A percentile compares a stretch with the other conserved stretches of the same genome.
These are phyloP conservation scores for Adiantum capillusveneris DNA, from an alignment of 75 land plant species.

Conservation along the genomic window DNA sequence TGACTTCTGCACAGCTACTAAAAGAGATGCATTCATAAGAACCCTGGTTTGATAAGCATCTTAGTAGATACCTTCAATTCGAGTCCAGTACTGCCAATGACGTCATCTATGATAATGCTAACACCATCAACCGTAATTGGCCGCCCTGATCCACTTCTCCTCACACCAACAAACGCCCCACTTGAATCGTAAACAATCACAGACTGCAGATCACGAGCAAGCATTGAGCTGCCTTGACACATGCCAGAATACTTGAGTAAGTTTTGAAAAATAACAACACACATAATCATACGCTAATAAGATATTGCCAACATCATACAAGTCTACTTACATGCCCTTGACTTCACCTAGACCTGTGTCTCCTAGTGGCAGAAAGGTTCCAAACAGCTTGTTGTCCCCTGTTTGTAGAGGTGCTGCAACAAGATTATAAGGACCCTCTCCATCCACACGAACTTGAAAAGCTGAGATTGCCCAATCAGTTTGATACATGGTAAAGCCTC, in stretches of 20 bases:
- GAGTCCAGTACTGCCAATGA: conserved; percentile 90
- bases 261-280: neutral
- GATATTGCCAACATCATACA: too few species aligned
- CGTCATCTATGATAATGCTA: conserved; percentile 72
- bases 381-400: conserved; percentile 93
- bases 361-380: conserved; percentile 77
- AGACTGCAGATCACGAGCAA: conserved; percentile 91
- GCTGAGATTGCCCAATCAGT: conserved; percentile 95
- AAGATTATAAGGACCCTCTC: conserved; percentile 88
- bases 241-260: neutral
- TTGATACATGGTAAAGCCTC: conserved; percentile 90
- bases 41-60: too few species aligned
- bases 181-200: conserved; percentile 82
- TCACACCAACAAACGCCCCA: conserved; percentile 86
- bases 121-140: conserved; percentile 79
- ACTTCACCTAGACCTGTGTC: conserved; percentile 45
- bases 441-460: conserved; percentile 62
- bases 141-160: conserved; percentile 73
- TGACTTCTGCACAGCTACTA: too few species aligned
- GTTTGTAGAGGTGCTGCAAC: conserved; percentile 78
- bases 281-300: too few species aligned
- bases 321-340: conserved; percentile 86
- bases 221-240: conserved; percentile 58
- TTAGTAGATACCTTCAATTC: conserved; percentile 59
- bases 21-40: too few species aligned